Evolutionary conservation across 2,329 filamentous ascomycete genomes (phyloP).

Genomic region (Fusarium ramigenum): DNA sequence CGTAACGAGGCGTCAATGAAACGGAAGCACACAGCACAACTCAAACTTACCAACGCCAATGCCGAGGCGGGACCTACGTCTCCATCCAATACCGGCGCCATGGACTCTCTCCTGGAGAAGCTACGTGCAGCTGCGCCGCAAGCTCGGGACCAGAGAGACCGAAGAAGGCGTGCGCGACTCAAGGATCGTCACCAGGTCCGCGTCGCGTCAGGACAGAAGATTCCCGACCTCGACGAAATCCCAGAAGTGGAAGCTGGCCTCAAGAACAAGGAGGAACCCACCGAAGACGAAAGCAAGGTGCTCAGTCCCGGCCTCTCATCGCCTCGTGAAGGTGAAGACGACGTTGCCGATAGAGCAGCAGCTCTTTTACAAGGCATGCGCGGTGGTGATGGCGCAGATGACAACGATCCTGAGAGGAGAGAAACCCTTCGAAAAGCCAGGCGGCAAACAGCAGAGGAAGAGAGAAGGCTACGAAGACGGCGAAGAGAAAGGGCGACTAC

Average conservation of each 20-base stretch:
- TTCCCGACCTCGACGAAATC: constrained; percentile 74
- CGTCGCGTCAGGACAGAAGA: constrained; percentile 86
- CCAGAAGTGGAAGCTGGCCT: constrained; percentile 61
- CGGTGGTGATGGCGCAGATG: constrained; percentile 67
- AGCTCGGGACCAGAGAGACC: constrained; percentile 86
- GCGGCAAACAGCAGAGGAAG: constrained; percentile 81
- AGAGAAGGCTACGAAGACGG: constrained; percentile 73
- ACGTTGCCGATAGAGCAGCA: constrained; percentile 86
- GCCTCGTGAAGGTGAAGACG: constrained; percentile 65
- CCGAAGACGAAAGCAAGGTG: constrained; percentile 60
- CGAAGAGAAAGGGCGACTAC: constrained; percentile 68
- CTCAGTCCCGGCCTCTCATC: constrained; percentile 62
- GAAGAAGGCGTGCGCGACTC: constrained; percentile 83
- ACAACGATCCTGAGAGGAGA: constrained; percentile 60
- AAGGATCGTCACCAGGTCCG: constrained; percentile 93
- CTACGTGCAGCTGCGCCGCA: constrained; percentile 92
- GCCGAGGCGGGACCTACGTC: constrained; percentile 65
- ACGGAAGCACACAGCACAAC: constrained; percentile 77
- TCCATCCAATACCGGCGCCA: constrained; percentile 83
- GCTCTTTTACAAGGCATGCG: constrained; percentile 85
- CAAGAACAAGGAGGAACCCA: constrained; percentile 48
- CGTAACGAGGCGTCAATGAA: constrained; percentile 93
- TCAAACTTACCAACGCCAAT: constrained; percentile 66
- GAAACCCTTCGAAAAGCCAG: constrained; percentile 68
- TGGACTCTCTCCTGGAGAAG: constrained; percentile 96